Evolutionary conservation across 2,329 filamentous ascomycete species (phyloP), one percentile per base, ranked within the genome.

Genomic region (Didymosphaeria variabile): DNA sequence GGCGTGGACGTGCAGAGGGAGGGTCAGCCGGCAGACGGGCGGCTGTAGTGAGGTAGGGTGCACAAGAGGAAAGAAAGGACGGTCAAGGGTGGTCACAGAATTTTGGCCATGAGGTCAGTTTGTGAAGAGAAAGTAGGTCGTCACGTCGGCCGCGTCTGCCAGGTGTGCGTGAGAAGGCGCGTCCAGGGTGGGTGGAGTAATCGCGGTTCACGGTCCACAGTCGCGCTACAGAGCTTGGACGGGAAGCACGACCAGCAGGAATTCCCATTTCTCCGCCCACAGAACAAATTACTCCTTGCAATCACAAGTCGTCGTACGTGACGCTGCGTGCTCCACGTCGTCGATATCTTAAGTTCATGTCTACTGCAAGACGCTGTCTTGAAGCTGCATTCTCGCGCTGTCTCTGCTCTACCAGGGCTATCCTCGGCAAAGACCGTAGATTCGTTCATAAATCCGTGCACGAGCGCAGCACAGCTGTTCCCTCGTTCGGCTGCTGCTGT

Each of bases 101-200:
- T 71, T 68, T 67, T 67, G 72, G 75, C 74, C 75, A 76, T 77
- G 70, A 72, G 71, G 69, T 71, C 68, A 70, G 73, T 71, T 73
- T 69, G 67, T 64, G 70, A 65, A 67, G 66, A 65, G 70, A 63
- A 40, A n/a, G 38, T 29, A 68, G 67, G 64, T 46, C 62, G 67
- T 69, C 70, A 73, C 66, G 66, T 69, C 61, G 68, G 66, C 62
- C 67, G 61, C 58, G 64, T 45, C 46, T 55, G 40, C 45, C 21
- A 58, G 26, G 26, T 29, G 12, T 12, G 58, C 53, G 54, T 58
- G 23, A 64, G 26, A 55, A 55, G 62, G 69, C 69, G 64, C 66
- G 67, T 66, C 68, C 65, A 69, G 73, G 63, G 60, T 70, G 26
- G 26, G 68, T 72, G 69, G 66, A 67, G 60, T 65, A 54, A 46